phyloP scores from a whole-genome alignment of 2,329 filamentous ascomycete species.

The Calonectria multiphialidica region DNA sequence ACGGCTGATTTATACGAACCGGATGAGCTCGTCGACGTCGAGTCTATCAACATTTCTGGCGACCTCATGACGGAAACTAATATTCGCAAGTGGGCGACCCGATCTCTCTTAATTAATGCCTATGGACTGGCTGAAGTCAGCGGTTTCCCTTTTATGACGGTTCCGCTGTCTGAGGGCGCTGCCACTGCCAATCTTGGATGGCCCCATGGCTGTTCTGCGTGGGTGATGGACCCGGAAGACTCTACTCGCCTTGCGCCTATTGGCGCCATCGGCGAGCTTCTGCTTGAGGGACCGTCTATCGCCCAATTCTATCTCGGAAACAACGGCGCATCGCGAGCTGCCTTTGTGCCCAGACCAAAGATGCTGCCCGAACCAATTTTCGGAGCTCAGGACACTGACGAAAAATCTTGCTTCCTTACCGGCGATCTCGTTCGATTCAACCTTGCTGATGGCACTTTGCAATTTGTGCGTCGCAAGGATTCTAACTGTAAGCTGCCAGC shows the following conservation, averaged over 20 bases:
- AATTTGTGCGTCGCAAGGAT: not conserved
- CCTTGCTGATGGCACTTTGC: not conserved
- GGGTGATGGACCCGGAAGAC: constrained; percentile 25
- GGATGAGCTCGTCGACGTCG: constrained; percentile 9
- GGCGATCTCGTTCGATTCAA: not conserved
- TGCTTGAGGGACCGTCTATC: not conserved
- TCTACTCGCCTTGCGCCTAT: constrained; percentile 20
- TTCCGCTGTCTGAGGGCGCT: not conserved
- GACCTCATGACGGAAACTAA: not conserved
- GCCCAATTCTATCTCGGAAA: not conserved
- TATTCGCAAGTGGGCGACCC: constrained; percentile 3
- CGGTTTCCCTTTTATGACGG: not conserved
- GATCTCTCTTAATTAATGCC: constrained; percentile 3
- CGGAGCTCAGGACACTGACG: not conserved
- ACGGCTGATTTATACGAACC: not conserved
- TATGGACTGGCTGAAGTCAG: constrained; percentile 5
- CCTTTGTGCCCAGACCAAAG: not conserved
- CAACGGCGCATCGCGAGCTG: not conserved
- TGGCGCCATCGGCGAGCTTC: constrained; percentile 19
- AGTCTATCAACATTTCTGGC: constrained; percentile 15
- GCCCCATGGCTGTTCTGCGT: constrained; percentile 25
- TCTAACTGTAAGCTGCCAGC: not conserved
- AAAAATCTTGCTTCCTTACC: not conserved
- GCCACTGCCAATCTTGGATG: constrained; percentile 20
- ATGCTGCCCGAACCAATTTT: not conserved